phyloP scores from a whole-genome alignment of 371 early-diverging fungal genomes.

The Massospora cicadina region DNA sequence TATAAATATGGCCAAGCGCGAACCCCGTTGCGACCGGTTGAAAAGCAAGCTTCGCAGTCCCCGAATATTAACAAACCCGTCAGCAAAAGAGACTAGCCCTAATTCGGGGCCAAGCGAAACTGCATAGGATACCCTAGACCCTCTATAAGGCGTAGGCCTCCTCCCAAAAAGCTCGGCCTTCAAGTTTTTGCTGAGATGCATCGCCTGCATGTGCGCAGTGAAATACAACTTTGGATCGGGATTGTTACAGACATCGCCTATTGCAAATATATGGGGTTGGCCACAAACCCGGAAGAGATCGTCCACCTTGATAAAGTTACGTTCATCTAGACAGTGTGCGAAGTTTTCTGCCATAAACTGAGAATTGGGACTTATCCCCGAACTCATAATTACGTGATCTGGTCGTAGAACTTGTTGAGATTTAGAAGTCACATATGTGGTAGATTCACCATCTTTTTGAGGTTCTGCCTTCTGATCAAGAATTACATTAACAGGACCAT shows the following conservation, averaged over 20 bases:
- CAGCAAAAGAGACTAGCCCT: not conserved
- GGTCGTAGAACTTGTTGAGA: slow-evolving; percentile 17
- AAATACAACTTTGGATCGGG: slow-evolving; percentile 24
- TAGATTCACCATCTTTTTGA: not conserved
- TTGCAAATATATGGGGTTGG: slow-evolving; percentile 16
- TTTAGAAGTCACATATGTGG: slow-evolving; percentile 10
- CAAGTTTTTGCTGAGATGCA: slow-evolving; percentile 18
- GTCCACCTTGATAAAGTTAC: slow-evolving; percentile 16
- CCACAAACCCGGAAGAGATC: slow-evolving; percentile 15
- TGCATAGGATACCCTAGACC: not conserved
- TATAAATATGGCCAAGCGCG: not conserved
- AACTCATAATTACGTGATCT: not conserved
- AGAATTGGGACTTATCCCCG: slow-evolving; percentile 15
- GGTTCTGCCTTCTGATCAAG: slow-evolving; percentile 15
- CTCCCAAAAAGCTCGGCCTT: not conserved
- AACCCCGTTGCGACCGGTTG: not conserved
- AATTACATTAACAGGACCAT: slow-evolving; percentile 11
- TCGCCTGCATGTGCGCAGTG: slow-evolving; percentile 24
- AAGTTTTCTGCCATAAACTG: slow-evolving; percentile 15
- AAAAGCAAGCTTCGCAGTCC: not conserved
- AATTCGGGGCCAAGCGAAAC: not conserved
- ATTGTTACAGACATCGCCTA: slow-evolving; percentile 19
- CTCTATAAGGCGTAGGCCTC: not conserved
- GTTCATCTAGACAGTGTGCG: slow-evolving; percentile 15
- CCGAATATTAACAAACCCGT: not conserved